Evolutionary conservation across 257 asterid species (phyloP), one percentile per base, ranked within the genome.

Genomic region (Primulina tabacum): DNA sequence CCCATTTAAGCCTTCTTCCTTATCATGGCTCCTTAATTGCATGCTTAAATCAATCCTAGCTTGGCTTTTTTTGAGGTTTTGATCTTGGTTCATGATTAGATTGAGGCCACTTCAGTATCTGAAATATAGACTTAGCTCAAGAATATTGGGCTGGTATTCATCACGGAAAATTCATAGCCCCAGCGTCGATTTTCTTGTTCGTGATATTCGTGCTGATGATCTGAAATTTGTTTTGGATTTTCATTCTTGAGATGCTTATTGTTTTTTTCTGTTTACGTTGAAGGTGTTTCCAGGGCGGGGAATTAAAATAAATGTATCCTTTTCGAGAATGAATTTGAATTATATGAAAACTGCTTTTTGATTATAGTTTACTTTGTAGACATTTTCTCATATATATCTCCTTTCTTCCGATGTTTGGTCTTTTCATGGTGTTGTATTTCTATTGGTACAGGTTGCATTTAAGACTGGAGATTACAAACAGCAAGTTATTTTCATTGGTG

Each of bases 401-500:
- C 43, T 56, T 26, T 72, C 64, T 43, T 65, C 37, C 28, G 69
- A 16, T 35, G 57, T 69, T 57, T 65, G 58, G 67, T n/a, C 2
- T 50, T 55, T 52, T 62, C 47, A 12, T 53, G 26, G 26, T 30
- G 9, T 26, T 69, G 67, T 56, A 28, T 70, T 12, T 28, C 70
- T 40, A 59, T 66, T 74, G 72, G 67, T 76, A 78, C 90, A 91
- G 98, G 98, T 88, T 81, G 98, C 98, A 18, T 94, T 94, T 52
- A 91, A 88, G 85, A 94, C 96, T 10, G 96, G 98, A 68, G 96
- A 94, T 70, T 87, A 88, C 76, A 91, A 77, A 58, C 90, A 87
- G 60, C 98, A 94, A 82, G 95, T 91, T 75, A 86, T 94, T 79
- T 89, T 94, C 71, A 89, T 91, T 69, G 98, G 97, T 70, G 99